A percentile compares a stretch with the other conserved stretches of the same genome.
Evolutionary conservation across 176 grass and related monocot species (phyloP).

Genomic region (Coix lacrymajobi): DNA sequence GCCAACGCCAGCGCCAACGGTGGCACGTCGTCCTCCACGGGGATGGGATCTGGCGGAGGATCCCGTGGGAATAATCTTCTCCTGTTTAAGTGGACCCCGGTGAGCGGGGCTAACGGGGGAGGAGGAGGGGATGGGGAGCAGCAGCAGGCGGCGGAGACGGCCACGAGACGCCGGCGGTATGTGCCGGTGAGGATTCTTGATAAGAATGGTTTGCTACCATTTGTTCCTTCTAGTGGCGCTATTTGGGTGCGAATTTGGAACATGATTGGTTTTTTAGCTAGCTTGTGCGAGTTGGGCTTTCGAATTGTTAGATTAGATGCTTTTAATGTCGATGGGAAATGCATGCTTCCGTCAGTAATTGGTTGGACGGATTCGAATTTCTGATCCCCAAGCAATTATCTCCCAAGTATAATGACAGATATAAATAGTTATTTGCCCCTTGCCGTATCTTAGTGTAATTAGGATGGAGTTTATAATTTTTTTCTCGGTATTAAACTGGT

Average conservation of each 20-base stretch:
- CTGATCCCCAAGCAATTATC: not conserved
- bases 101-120: conserved; percentile 32
- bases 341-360: not conserved
- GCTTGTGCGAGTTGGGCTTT: not conserved
- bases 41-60: not conserved
- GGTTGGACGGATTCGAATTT: not conserved
- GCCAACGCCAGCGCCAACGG: not conserved
- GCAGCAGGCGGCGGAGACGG: not conserved
- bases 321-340: not conserved
- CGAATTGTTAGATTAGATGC: not conserved
- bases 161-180: conserved; percentile 35
- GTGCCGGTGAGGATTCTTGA: conserved; percentile 49
- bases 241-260: not conserved
- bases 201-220: not conserved
- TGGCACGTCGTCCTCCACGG: not conserved
- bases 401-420: no score
- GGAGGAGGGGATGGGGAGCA: not conserved
- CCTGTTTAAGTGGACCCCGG: conserved; percentile 62
- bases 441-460: not conserved
- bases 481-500: not conserved
- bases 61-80: conserved; percentile 41
- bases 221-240: not conserved
- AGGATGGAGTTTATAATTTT: not conserved
- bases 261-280: conserved; percentile 7
- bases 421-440: no score